These are phyloP conservation scores for Skeletonema grethae DNA, from an alignment of 108 stramenopile species.

Conservation along the genomic window DNA sequence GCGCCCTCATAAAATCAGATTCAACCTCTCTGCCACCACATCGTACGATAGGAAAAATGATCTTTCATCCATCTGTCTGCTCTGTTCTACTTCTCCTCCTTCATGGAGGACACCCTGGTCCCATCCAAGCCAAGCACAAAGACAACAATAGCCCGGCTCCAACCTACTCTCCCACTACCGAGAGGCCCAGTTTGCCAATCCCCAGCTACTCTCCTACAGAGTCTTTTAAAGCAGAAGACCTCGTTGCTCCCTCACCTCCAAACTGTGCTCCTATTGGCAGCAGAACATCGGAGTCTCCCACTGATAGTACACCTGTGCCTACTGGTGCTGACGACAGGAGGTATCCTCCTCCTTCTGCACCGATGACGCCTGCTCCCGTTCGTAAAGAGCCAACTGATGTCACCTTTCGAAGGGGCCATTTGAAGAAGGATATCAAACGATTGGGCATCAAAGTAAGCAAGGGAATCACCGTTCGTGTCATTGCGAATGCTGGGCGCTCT, in stretches of 20 bases:
- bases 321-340: not conserved
- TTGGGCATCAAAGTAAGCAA: slow-evolving; percentile 15
- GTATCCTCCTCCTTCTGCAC: not conserved
- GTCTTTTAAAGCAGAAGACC: not conserved
- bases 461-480: not conserved
- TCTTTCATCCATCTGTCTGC: not conserved
- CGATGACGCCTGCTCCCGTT: not conserved
- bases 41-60: not conserved
- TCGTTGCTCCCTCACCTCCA: not conserved
- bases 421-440: slow-evolving; percentile 1
- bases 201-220: not conserved
- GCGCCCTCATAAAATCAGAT: not conserved
- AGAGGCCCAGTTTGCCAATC: slow-evolving; percentile 2
- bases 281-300: not conserved
- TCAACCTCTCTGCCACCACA: not conserved
- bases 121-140: not conserved
- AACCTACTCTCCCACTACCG: slow-evolving; percentile 1
- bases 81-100: not conserved
- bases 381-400: not conserved
- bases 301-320: not conserved
- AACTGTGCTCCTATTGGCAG: slow-evolving; percentile 13
- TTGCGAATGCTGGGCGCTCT: not conserved
- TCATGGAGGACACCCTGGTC: not conserved
- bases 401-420: slow-evolving; percentile 10
- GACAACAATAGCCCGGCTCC: not conserved